Evolutionary conservation across 495 filamentous ascomycete species (phyloP).

Genomic region (Letharia lupina): DNA sequence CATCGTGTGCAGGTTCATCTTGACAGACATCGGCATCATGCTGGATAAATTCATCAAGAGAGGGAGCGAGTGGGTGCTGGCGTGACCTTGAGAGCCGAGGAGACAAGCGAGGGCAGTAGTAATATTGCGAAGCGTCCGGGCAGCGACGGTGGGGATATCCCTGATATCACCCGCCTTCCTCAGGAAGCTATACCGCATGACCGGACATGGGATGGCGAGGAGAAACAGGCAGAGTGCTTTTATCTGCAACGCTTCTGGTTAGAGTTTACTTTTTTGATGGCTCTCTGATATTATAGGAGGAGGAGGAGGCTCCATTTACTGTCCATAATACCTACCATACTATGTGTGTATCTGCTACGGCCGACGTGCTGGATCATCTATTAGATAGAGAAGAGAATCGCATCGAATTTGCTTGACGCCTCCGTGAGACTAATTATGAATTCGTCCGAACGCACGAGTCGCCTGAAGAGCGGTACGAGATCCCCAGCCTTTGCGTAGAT

Average conservation of each 20-base stretch:
- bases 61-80: constrained; percentile 88
- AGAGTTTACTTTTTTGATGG: constrained; percentile 1
- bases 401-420: not conserved
- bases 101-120: not conserved
- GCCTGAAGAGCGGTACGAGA: not conserved
- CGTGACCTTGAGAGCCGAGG: constrained; percentile 24
- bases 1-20: constrained; percentile 87
- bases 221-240: not conserved
- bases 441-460: not conserved
- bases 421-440: not conserved
- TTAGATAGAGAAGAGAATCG: not conserved
- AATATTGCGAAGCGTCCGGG: constrained; percentile 7
- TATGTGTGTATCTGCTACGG: constrained; percentile 15
- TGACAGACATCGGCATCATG: constrained; percentile 75
- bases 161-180: not conserved
- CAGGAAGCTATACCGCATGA: not conserved
- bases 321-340: constrained; percentile 11
- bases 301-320: constrained; percentile 10
- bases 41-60: constrained; percentile 97
- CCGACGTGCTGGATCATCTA: constrained; percentile 6
- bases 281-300: not conserved
- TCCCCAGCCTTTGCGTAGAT: not conserved
- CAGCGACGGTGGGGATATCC: not conserved
- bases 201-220: not conserved
- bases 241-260: constrained; percentile 1